Base-by-base conservation (phyloP, 2,329 filamentous ascomycete genomes). In the Fusarium goolgardi region DNA sequence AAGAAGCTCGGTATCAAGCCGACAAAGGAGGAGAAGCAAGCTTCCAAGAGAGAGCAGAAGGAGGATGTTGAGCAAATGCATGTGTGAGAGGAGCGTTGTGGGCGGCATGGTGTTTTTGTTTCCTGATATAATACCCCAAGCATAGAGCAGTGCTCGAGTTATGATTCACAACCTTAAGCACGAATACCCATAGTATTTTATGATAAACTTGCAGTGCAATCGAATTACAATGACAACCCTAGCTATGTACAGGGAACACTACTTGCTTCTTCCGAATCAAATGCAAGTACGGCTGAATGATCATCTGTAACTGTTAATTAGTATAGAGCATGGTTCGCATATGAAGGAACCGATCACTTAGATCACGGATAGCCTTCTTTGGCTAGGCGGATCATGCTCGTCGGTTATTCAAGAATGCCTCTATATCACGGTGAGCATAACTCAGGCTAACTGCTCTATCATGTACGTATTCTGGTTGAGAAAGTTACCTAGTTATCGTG, bases 1-100 rank as follows among this genome's bases (percentile, higher is more conserved):
- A 77, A 81, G 65, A 84, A 81, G 69, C 67, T 85, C 10, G 75
- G 78, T 16, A 68, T 80, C 6, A 64, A 73, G 15, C 76, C 80
- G 2, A 61, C 65, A 40, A 71, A 73, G 44, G 72, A 71, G 6
- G 65, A 65, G 58, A 68, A 70, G 49, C 59, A 69, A 23, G 55
- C 35, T 21, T 73, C 72, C 27, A 72, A 65, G 39, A 71, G 70
- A 20, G 70, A 69, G 21, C 46, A 55, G 37, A 67, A 70, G 49
- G 59, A 70, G 10, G 67, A 70, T 31, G 52, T 47, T 6, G 67
- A 70, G 34, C 47, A 44, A 15, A 44, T 70, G 43, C 58, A 43
- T 6, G 49, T 51, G 13, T 59, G 16, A 40, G 43, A 35, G 35
- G 23, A 21, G 11, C 29, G 35, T 57, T 35, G 21, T 52, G 49